phyloP scores from a whole-genome alignment of 1,284 basidiomycete species.

The Leucoagaricus sp. region DNA sequence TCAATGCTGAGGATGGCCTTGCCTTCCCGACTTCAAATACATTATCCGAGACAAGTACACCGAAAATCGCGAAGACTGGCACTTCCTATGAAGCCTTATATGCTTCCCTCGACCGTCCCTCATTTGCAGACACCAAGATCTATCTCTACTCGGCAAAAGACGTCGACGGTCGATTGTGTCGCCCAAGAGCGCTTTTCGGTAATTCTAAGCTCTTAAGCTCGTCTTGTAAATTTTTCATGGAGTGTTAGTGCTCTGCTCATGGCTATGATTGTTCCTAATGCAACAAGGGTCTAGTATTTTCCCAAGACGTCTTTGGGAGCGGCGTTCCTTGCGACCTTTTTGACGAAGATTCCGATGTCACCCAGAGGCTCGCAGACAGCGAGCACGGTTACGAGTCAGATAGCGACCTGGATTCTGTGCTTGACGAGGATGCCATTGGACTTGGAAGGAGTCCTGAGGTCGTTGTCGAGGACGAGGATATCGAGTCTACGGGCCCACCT shows the following conservation, averaged over 20 bases:
- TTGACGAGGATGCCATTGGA: background rate
- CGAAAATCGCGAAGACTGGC: background rate
- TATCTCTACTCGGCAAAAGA: constrained; percentile 9
- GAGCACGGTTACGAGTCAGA: background rate
- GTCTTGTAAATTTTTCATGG: background rate
- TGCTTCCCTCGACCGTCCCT: background rate
- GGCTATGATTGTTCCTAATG: background rate
- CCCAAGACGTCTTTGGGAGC: background rate
- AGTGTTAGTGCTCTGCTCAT: background rate
- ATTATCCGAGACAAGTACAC: background rate
- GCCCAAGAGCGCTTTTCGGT: background rate
- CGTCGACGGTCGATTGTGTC: too few relatives aligned
- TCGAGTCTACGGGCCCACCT: too few relatives aligned
- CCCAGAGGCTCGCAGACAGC: background rate
- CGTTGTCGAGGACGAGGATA: background rate
- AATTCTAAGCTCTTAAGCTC: background rate
- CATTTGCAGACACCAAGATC: constrained; percentile 8
- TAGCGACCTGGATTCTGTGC: background rate
- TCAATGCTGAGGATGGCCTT: background rate
- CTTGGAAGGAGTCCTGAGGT: background rate
- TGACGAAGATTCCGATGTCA: background rate
- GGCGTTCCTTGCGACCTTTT: background rate
- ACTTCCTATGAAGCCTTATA: background rate
- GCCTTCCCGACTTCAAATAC: too few relatives aligned
- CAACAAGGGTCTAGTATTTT: background rate